Evolutionary conservation across 441 rosid genomes (phyloP).

Genomic region (Pelargonium myrrhifolium): DNA sequence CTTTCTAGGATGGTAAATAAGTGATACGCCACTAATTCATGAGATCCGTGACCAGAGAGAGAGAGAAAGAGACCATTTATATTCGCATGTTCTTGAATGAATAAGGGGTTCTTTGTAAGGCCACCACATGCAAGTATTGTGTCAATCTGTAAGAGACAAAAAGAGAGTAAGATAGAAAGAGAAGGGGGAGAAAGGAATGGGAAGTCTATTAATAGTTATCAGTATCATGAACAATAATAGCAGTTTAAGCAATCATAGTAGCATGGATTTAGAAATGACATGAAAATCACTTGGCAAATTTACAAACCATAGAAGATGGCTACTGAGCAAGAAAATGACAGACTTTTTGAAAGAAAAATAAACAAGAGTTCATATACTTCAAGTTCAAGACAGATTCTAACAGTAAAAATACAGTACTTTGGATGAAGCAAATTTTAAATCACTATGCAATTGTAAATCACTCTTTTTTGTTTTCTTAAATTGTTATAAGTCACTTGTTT

Average conservation of each 20-base stretch:
- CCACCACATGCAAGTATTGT: conserved; percentile 90
- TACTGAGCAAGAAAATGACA: neutral
- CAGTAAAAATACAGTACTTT: neutral
- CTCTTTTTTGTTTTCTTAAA: neutral
- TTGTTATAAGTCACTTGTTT: neutral
- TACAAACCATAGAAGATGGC: neutral
- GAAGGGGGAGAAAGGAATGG: too few species aligned
- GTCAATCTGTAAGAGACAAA: conserved; percentile 35
- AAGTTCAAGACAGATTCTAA: neutral
- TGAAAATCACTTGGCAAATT: neutral
- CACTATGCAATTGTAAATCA: neutral
- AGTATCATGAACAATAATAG: too few species aligned
- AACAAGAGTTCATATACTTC: neutral
- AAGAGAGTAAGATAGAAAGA: too few species aligned
- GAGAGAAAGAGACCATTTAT: conserved; percentile 45
- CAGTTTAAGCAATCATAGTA: too few species aligned
- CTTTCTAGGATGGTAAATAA: neutral
- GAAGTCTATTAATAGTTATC: too few species aligned
- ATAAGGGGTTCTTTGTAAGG: conserved; percentile 66
- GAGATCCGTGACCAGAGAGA: neutral
- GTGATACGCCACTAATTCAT: neutral
- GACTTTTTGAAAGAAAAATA: neutral
- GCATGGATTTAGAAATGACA: neutral
- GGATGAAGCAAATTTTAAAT: neutral
- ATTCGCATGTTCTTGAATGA: conserved; percentile 86